phyloP scores from a whole-genome alignment of 2,329 filamentous ascomycete species.

The Verticillium nonalfalfae region DNA sequence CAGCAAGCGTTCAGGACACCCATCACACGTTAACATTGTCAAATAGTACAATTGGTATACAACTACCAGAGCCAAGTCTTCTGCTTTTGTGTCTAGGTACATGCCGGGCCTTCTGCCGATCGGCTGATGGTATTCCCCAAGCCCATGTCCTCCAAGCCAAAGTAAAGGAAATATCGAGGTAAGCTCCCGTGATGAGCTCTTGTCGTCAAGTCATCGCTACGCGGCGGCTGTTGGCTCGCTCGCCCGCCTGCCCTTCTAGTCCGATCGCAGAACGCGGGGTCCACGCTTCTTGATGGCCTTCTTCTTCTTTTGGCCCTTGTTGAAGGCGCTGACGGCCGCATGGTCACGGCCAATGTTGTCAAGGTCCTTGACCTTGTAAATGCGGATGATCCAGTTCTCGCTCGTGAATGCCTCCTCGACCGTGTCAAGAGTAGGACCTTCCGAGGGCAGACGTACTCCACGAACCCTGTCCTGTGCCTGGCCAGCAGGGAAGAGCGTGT shows the following conservation, averaged over 20 bases:
- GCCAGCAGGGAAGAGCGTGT: slow-evolving; percentile 82
- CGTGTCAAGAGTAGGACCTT: slow-evolving; percentile 78
- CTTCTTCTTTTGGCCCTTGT: slow-evolving; percentile 80
- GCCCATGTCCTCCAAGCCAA: slow-evolving; percentile 9
- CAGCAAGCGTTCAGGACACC: neutral
- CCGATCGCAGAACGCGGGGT: slow-evolving; percentile 64
- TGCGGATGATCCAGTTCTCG: slow-evolving; percentile 99
- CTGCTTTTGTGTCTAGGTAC: slow-evolving; percentile 23
- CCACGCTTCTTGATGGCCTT: slow-evolving; percentile 66
- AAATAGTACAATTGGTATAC: slow-evolving; percentile 30
- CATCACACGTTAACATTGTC: neutral
- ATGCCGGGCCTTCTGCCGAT: slow-evolving; percentile 1
- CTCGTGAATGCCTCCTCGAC: slow-evolving; percentile 97
- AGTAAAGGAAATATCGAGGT: slow-evolving; percentile 1
- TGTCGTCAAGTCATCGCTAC: neutral
- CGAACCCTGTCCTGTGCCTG: slow-evolving; percentile 90
- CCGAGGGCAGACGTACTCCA: slow-evolving; percentile 69
- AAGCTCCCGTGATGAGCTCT: slow-evolving; percentile 6
- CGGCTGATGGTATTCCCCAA: neutral
- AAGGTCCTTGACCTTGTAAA: slow-evolving; percentile 99
- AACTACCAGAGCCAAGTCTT: slow-evolving; percentile 19
- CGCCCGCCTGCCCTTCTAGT: slow-evolving; percentile 38
- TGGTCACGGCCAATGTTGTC: slow-evolving; percentile 95
- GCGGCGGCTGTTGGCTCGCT: neutral
- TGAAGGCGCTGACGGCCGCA: slow-evolving; percentile 60